A percentile compares a stretch with the other conserved stretches of the same genome.
Conservation (phyloP, 2,329 filamentous ascomycete genomes). For the Pezicula carpinea region DNA sequence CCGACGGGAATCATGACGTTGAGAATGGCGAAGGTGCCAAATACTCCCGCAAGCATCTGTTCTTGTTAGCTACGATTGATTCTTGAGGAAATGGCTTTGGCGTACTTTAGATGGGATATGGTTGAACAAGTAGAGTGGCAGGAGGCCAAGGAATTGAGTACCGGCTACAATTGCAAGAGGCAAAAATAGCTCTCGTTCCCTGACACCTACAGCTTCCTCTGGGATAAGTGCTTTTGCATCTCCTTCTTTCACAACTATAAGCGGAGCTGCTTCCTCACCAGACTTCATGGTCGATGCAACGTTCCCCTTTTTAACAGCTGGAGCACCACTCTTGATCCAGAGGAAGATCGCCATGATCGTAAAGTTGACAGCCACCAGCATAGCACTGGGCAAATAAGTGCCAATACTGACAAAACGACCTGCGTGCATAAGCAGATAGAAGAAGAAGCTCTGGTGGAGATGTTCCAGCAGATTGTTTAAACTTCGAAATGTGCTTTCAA, state of each 20-base stretch:
- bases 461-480: slow-evolving; percentile 96
- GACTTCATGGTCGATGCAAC: slow-evolving; percentile 20
- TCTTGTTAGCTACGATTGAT: slow-evolving; percentile 1
- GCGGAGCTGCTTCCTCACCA: slow-evolving; percentile 28
- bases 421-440: slow-evolving; percentile 88
- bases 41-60: slow-evolving; percentile 56
- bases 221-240: slow-evolving; percentile 19
- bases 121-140: slow-evolving; percentile 87
- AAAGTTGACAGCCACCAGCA: slow-evolving; percentile 91
- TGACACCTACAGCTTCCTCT: slow-evolving; percentile 16
- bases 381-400: slow-evolving; percentile 95
- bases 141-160: slow-evolving; percentile 70
- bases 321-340: slow-evolving; percentile 81
- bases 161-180: slow-evolving; percentile 69
- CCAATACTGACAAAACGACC: slow-evolving; percentile 97
- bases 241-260: slow-evolving; percentile 18
- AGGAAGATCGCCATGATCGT: slow-evolving; percentile 90
- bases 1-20: slow-evolving; percentile 53
- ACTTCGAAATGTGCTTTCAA: slow-evolving; percentile 88
- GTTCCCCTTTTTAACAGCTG: slow-evolving; percentile 6
- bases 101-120: slow-evolving; percentile 59
- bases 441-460: slow-evolving; percentile 98
- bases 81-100: neutral
- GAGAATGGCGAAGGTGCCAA: slow-evolving; percentile 50
- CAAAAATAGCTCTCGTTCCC: slow-evolving; percentile 57